Conservation (phyloP, 1,284 basidiomycete genomes). For the Ganoderma lingzhi region DNA sequence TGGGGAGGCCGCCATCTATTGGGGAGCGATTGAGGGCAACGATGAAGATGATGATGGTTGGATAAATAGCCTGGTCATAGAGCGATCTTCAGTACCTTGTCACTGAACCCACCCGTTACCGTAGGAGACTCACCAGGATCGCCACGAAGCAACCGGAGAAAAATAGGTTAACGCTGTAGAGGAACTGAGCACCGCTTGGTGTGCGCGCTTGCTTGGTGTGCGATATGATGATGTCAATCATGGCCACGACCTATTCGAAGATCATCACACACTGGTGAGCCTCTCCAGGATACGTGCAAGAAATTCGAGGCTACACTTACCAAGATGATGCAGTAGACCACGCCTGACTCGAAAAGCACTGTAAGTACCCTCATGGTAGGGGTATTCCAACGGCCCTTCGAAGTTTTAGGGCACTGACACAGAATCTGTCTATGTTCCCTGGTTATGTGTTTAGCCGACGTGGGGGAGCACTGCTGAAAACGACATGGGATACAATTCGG, state of each 20-base stretch:
- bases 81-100: neutral
- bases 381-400: neutral
- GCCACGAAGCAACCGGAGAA: neutral
- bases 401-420: neutral
- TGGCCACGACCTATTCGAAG: neutral
- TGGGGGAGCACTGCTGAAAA: neutral
- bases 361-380: neutral
- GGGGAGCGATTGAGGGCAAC: neutral
- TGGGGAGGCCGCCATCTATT: neutral
- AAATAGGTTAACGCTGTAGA: neutral
- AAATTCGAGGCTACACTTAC: neutral
- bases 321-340: neutral
- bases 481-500: neutral
- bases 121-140: neutral
- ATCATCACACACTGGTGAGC: neutral
- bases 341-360: neutral
- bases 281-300: neutral
- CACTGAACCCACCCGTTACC: neutral
- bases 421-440: neutral
- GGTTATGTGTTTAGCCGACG: neutral
- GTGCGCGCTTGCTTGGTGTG: neutral
- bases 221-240: neutral
- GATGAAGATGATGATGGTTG: neutral
- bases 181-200: neutral
- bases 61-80: neutral